Base-by-base conservation (phyloP, 306 rosid genomes). In the Gynostemma pentaphyllum region DNA sequence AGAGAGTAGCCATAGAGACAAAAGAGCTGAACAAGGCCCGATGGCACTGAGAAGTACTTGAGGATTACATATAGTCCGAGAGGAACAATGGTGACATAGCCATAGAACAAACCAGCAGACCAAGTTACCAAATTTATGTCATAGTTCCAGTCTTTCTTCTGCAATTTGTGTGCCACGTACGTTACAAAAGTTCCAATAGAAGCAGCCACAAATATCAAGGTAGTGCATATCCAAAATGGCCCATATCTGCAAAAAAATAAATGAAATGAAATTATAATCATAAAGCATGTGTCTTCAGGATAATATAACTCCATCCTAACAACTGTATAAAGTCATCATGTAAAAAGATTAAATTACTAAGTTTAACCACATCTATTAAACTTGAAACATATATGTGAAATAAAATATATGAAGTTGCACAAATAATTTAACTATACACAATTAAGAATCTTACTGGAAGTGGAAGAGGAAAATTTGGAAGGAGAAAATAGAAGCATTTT, bases 181-280 rank as follows among this genome's bases (percentile, higher is more conserved):
- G 98, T 92, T 72, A 86, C 95, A 66, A 92, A 84, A 54, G 98
- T 86, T 68, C 98, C 94, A 34, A 92, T 92, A 19, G 98, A 75
- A 71, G 96, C 98, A 36, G 98, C 98, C 14, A 88, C 90, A 71
- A 91, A 91, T 71, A 91, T 91, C 64, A 88, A 81, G 50, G 98
- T 91, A 34, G 96, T 88, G 75, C 98, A 91, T 72, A 91, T 88
- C 98, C 98, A 91, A 80, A 91, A 91, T 48, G 98, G 98, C 50
- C 98, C 98, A 42, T 91, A 91, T 80, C 98, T 92, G 85, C 51
- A 62, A 16, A 67, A 24, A n/a, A 71, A 69, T 74, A 50, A 65
- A 46, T 41, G 68, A 32, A 39, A 61, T 11, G 18, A 40, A 23
- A 61, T 46, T 47, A 65, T 63, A 57, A 78, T 61, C 62, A 26